Conservation (phyloP, 164 flowering plant species). For the Platanus orientalis region DNA sequence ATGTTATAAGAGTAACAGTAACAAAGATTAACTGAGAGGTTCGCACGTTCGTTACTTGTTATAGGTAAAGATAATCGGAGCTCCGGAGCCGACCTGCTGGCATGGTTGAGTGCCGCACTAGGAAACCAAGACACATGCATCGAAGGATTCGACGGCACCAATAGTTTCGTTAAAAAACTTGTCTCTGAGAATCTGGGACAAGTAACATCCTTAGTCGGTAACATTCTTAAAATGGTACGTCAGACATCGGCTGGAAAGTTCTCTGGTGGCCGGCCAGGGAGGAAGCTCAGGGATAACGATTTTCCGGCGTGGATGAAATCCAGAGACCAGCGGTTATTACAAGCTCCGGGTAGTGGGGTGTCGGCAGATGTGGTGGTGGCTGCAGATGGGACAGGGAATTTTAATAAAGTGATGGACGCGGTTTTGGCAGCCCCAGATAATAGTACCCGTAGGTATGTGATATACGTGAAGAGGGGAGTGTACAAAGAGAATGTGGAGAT, state of each 20-base stretch:
- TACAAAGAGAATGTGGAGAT: conserved; percentile 55
- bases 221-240: conserved; percentile 46
- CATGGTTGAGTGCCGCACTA: conserved; percentile 81
- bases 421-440: conserved; percentile 58
- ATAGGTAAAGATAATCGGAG: conserved; percentile 55
- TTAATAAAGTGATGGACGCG: conserved; percentile 54
- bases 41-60: no score
- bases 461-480: conserved; percentile 47
- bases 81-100: conserved; percentile 45
- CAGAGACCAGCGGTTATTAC: conserved; percentile 48
- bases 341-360: conserved; percentile 21
- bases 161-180: conserved; percentile 32
- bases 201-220: conserved; percentile 38
- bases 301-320: conserved; percentile 59
- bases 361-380: conserved; percentile 60
- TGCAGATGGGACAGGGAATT: conserved; percentile 66
- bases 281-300: conserved; percentile 7
- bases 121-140: conserved; percentile 76
- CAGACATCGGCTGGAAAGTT: not conserved
- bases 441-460: conserved; percentile 38
- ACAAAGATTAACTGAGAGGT: no score
- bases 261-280: conserved; percentile 11
- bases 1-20: no score
- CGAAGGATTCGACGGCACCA: conserved; percentile 81
- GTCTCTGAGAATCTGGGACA: conserved; percentile 46